A percentile compares a stretch with the other conserved stretches of the same genome.
Conservation (phyloP, 2,329 filamentous ascomycete species). For the Scortechinia acanthostroma region DNA sequence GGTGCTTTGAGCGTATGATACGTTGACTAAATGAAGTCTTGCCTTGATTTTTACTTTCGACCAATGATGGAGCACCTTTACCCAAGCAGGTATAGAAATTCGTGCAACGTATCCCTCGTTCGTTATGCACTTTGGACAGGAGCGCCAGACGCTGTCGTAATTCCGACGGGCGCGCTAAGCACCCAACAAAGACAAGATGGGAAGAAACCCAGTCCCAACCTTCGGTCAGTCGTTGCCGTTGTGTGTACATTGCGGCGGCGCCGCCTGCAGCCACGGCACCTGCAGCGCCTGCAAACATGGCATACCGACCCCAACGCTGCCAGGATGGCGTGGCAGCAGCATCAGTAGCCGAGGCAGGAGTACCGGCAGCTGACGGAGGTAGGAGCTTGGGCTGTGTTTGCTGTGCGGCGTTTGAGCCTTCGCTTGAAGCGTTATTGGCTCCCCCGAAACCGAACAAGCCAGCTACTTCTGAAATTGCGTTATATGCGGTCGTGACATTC, state of each 20-base stretch:
- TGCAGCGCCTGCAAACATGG: constrained; percentile 56
- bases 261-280: constrained; percentile 53
- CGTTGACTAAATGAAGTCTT: constrained; percentile 18
- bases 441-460: not conserved
- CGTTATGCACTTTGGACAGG: constrained; percentile 33
- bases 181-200: constrained; percentile 57
- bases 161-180: constrained; percentile 46
- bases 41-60: constrained; percentile 12
- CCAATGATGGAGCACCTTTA: not conserved
- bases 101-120: not conserved
- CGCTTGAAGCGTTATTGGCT: constrained; percentile 8
- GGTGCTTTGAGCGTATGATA: constrained; percentile 32
- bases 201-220: constrained; percentile 53
- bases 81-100: constrained; percentile 1
- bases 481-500: not conserved
- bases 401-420: not conserved
- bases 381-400: too few species aligned
- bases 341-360: constrained; percentile 24
- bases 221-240: constrained; percentile 45
- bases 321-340: constrained; percentile 38
- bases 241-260: constrained; percentile 52
- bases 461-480: not conserved
- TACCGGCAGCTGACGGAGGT: constrained; percentile 11
- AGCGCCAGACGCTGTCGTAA: constrained; percentile 42
- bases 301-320: constrained; percentile 52